These are phyloP conservation scores for Camellia lanceoleosa DNA, from an alignment of 148 eudicot species.

Conservation along the genomic window DNA sequence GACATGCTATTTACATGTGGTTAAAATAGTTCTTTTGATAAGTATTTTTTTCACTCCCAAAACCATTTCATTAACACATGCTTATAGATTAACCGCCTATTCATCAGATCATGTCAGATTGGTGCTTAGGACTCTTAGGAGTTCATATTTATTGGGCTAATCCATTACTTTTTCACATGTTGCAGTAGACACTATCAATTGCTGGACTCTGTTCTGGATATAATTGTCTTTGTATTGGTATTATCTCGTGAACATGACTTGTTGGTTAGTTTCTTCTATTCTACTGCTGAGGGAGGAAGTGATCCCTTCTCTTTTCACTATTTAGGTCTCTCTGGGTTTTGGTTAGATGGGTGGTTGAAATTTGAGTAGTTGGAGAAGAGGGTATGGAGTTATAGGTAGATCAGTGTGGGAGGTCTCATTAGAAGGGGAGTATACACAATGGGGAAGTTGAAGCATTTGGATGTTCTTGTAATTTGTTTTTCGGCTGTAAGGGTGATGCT, in stretches of 20 bases:
- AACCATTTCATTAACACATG: neutral
- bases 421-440: neutral
- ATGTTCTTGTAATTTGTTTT: neutral
- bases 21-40: too few species aligned
- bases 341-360: neutral
- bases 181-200: neutral
- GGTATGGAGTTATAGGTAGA: neutral
- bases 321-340: neutral
- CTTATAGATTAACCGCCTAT: neutral
- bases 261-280: neutral
- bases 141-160: neutral
- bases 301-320: neutral
- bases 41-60: neutral
- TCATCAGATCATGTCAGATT: neutral
- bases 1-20: too few species aligned
- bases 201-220: neutral
- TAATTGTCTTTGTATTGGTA: neutral
- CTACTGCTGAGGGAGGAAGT: neutral
- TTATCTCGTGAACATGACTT: neutral
- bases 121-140: neutral
- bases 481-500: neutral
- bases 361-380: too few species aligned
- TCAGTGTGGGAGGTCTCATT: neutral
- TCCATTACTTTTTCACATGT: neutral
- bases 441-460: neutral